Percentiles rank a stretch among this genome's conserved stretches.
Conservation (phyloP, 2,329 filamentous ascomycete species). For the Ascocoryne sarcoides region DNA sequence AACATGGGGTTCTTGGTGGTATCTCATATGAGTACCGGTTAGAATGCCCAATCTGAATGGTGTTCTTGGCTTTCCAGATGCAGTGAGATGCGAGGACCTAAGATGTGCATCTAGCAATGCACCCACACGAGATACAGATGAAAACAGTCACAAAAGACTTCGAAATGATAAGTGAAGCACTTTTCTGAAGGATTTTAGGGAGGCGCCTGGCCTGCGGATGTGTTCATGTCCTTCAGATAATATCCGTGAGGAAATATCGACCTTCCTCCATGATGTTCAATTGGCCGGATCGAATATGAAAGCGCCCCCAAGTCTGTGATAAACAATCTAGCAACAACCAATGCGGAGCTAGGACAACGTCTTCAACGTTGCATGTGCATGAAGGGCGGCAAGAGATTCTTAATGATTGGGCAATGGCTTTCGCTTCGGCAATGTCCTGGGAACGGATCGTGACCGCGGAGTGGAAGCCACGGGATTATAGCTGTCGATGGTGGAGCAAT, state of each 20-base stretch:
- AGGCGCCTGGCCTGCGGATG: not conserved
- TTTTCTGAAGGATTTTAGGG: not conserved
- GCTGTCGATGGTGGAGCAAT: no score
- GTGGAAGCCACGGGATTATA: no score
- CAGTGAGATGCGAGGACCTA: not conserved
- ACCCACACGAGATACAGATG: no score
- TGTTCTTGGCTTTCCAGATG: not conserved
- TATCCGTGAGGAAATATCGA: constrained; percentile 1
- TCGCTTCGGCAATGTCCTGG: constrained; percentile 11
- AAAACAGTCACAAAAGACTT: not conserved
- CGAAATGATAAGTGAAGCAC: not conserved
- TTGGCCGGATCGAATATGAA: constrained; percentile 9
- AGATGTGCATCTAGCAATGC: not conserved
- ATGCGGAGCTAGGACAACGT: constrained; percentile 7
- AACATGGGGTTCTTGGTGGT: constrained; percentile 7
- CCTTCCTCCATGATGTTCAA: constrained; percentile 1
- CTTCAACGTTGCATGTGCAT: constrained; percentile 9
- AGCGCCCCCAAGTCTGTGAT: constrained; percentile 11
- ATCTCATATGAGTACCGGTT: constrained; percentile 6
- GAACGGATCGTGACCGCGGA: constrained; percentile 15
- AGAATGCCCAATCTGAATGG: constrained; percentile 3
- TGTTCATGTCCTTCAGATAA: not conserved
- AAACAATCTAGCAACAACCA: constrained; percentile 5
- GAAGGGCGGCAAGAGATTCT: constrained; percentile 23
- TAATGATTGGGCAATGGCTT: constrained; percentile 18